Evolutionary conservation across 345 rosid genomes (phyloP).

Genomic region (Eucalyptus coolabah): DNA sequence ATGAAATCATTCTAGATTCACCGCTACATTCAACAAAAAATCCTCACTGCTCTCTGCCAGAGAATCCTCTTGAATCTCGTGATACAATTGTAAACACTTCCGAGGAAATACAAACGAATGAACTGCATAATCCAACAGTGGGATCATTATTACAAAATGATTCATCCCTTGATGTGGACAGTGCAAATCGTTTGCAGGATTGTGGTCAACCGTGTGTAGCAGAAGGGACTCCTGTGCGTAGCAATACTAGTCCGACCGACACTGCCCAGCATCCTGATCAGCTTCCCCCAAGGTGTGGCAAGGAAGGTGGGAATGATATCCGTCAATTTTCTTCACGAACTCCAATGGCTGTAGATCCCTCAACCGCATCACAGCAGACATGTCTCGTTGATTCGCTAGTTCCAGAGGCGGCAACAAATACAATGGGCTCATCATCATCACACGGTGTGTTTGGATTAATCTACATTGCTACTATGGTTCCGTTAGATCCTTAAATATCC

Average conservation of each 20-base stretch:
- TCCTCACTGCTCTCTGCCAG: no score
- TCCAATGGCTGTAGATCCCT: not conserved
- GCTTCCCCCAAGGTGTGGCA: not conserved
- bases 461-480: not conserved
- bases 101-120: no score
- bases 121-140: no score
- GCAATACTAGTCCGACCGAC: no score
- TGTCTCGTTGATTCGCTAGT: not conserved
- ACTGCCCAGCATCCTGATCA: not conserved
- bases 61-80: no score
- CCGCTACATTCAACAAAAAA: no score
- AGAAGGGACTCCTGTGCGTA: not conserved
- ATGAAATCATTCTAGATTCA: no score
- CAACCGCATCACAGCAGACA: not conserved
- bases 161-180: not conserved
- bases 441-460: not conserved
- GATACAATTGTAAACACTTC: no score
- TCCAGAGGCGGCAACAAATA: not conserved
- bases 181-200: not conserved
- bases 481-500: not conserved
- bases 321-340: fast-evolving
- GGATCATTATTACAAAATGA: no score
- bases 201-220: not conserved
- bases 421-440: not conserved
- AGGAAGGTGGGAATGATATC: not conserved